Evolutionary conservation across 768 basidiomycete genomes (phyloP), one percentile per base, ranked within the genome.

Genomic region (Pleurotus pulmonarius): DNA sequence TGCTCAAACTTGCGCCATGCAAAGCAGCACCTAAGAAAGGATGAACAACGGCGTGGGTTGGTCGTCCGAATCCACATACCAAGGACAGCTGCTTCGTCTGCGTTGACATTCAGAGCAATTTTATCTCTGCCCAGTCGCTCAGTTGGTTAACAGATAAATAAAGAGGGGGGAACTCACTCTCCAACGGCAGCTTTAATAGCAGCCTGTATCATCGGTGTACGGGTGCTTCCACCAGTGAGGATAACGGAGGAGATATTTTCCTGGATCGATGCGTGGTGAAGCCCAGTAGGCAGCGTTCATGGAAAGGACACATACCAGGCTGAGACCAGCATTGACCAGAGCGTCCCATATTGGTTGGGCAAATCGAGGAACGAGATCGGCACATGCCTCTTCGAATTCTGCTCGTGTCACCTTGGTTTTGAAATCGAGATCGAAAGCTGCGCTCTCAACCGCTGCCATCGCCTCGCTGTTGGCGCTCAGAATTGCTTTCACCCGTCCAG

Each of bases 61-160:
- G 29, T 11, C 29, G 29, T 34, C 29, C 55, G 7, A 52, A 20
- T 26, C 13, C 44, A 48, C 62, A 18, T 68, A 78, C 89, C 94
- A 44, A 99, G 82, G 16, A 98, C 96, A 22, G 90, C 91, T 0
- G 94, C 92, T 73, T 99, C 97, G 67, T 98, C 97, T 0, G 96
- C 88, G 68, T 99, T 98, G 59, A 99, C 92, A 62, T 98, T 98
- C 65, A 88, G 79, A 4, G 96, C 92, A 56, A 98, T 88, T 70
- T 91, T 92, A 52, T 87, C 83, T 46, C 86, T 89, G 51, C 13
- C 22, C 20, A 44, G 7, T 25, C 46, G 16, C 56, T 8, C 22
- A 22, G 22, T 52, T n/a, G 41, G 12, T 12, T 11, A 8, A 46
- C 20, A 40, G 56, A 39, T 13, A 57, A 22, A 3, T 8, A 16